These are phyloP conservation scores for Mucor piriformis DNA, from an alignment of 371 early-diverging fungal species.

Conservation along the genomic window DNA sequence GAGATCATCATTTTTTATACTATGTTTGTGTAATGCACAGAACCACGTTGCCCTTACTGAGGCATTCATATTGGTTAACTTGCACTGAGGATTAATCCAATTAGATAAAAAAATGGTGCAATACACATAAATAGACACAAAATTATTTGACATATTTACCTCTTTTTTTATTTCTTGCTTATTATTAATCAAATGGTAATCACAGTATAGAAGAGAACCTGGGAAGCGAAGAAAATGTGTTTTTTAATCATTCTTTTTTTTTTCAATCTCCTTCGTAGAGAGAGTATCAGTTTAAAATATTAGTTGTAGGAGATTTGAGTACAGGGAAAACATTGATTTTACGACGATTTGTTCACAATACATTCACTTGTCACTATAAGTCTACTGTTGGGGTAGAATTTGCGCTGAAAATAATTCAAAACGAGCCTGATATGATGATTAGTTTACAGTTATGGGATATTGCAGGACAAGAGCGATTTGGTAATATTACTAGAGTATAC, in stretches of 20 bases:
- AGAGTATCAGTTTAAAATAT: constrained; percentile 78
- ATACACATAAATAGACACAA: too few relatives aligned
- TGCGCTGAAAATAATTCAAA: constrained; percentile 45
- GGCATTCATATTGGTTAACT: too few relatives aligned
- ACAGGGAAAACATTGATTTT: constrained; percentile 97
- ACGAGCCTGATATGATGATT: constrained; percentile 44
- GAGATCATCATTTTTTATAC: neutral
- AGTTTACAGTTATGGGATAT: constrained; percentile 62
- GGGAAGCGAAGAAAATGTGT: constrained; percentile 6
- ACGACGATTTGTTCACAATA: constrained; percentile 91
- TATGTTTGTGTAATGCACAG: too few relatives aligned
- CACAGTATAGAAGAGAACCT: neutral
- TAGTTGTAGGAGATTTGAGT: constrained; percentile 96
- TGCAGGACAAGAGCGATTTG: constrained; percentile 75
- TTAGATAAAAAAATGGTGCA: too few relatives aligned
- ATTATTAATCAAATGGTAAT: constrained; percentile 7
- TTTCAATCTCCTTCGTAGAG: constrained; percentile 4
- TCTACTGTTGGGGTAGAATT: constrained; percentile 99
- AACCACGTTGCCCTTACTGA: too few relatives aligned
- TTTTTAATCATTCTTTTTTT: constrained; percentile 4
- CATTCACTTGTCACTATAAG: constrained; percentile 91
- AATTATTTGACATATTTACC: neutral
- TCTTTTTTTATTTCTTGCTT: constrained; percentile 5
- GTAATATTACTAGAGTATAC: constrained; percentile 67
- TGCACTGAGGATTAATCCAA: too few relatives aligned